Percentiles rank a stretch among this genome's conserved stretches.
These are phyloP conservation scores for Teratosphaeriaceae sp. DNA, from an alignment of 2,329 filamentous ascomycete species.

Conservation along the genomic window DNA sequence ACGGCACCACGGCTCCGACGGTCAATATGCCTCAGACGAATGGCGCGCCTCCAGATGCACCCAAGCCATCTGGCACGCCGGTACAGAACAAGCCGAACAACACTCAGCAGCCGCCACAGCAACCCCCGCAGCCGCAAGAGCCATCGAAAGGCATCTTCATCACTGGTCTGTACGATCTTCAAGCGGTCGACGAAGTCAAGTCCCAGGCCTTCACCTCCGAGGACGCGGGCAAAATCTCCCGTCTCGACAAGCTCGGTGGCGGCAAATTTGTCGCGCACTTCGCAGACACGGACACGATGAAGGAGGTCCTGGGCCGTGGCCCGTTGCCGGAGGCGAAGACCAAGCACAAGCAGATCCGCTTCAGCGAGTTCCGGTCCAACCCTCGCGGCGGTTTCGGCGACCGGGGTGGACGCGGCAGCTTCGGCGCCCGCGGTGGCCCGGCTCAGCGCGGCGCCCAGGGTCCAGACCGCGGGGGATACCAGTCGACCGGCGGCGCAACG, in stretches of 20 bases:
- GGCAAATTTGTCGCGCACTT: constrained; percentile 85
- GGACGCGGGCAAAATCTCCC: constrained; percentile 70
- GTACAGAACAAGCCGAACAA: constrained; percentile 33
- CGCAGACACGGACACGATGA: constrained; percentile 69
- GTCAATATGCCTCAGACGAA: constrained; percentile 40
- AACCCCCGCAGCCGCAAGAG: constrained; percentile 30
- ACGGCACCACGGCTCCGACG: constrained; percentile 21
- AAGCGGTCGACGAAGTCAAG: constrained; percentile 73
- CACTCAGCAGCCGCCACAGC: constrained; percentile 11
- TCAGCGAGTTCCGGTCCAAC: constrained; percentile 51
- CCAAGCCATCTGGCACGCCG: constrained; percentile 43
- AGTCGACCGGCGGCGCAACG: constrained; percentile 27
- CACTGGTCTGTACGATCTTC: constrained; percentile 50
- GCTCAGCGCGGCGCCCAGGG: constrained; percentile 52
- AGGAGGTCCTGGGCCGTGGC: constrained; percentile 67
- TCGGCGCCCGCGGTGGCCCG: constrained; percentile 58
- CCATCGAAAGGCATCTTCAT: constrained; percentile 77
- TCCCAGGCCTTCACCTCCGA: constrained; percentile 71
- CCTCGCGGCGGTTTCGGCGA: constrained; percentile 36
- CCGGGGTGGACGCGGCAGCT: constrained; percentile 43
- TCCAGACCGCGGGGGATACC: constrained; percentile 26
- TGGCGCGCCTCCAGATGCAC: constrained; percentile 37
- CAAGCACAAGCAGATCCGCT: constrained; percentile 53
- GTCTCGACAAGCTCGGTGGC: constrained; percentile 59
- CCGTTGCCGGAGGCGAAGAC: constrained; percentile 56